Evolutionary conservation across 2,329 filamentous ascomycete species (phyloP), one percentile per base, ranked within the genome.

Genomic region (Elsinoe ampelina): DNA sequence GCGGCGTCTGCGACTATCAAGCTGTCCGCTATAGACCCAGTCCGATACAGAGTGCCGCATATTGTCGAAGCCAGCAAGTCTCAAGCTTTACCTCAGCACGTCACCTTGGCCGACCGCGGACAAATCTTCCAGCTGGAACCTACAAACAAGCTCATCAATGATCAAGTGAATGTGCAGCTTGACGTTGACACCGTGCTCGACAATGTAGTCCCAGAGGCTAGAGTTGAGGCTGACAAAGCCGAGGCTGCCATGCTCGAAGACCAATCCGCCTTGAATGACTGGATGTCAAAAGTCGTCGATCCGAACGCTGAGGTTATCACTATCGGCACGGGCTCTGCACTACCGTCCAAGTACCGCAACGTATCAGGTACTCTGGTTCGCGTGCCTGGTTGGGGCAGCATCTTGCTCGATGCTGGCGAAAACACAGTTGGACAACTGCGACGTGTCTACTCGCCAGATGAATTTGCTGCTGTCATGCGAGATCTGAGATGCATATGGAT

Each of bases 341-440:
- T 87, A 13, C 93, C 93, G 1, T 95, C 89, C 34, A 95, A 95
- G 68, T 93, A 96, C 70, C 87, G 93, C 64, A 98, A 97, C 68
- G 93, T 98, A 17, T 95, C 92, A 10, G 84, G 85, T 1, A 96
- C 91, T 0, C 76, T 98, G 3, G 73, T 98, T 43, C 81, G 87
- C 12, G 85, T 95, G 2, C 93, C 93, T 5, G 87, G 84, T 3
- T 80, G 84, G 63, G 93, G 93, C n/a, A 90, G 82, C 68, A 95
- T 95, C 66, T 76, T 98, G 0, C 80, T 98, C 58, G 93, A 98
- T 71, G 89, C 85, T 63, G 93, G 93, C 58, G 93, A 98, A 71
- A 90, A 89, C 65, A 96, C 93, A 0, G 73, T 97, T 7, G 92
- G 92, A 10, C 91, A 96, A 68, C 74, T 98, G 38, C 82, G 82